phyloP scores from a whole-genome alignment of 2,329 filamentous ascomycete species.

The Fusarium subglutinans region DNA sequence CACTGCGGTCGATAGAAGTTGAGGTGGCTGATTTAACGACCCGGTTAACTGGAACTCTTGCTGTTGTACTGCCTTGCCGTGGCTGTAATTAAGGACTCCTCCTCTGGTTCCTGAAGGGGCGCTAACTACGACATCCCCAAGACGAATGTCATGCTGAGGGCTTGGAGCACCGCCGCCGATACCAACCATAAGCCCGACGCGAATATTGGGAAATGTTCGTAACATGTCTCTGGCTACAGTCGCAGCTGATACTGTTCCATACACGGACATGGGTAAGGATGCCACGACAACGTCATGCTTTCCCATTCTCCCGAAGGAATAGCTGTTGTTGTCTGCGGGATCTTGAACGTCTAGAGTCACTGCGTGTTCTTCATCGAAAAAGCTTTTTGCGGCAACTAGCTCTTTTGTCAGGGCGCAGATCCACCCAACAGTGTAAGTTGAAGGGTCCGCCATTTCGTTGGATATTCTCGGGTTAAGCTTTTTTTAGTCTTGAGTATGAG shows the following conservation, averaged over 20 bases:
- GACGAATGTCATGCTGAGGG: background rate
- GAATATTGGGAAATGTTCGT: background rate
- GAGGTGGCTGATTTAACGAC: background rate
- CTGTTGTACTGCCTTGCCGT: background rate
- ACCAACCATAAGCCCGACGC: background rate
- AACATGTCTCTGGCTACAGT: background rate
- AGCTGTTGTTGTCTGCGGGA: background rate
- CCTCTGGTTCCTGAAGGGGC: accelerated
- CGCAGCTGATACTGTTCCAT: background rate
- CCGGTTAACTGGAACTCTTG: background rate
- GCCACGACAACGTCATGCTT: background rate
- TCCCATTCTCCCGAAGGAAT: background rate
- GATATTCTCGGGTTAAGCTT: background rate
- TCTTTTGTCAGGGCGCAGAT: background rate
- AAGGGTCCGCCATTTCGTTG: background rate
- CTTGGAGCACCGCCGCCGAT: background rate
- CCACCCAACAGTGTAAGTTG: background rate
- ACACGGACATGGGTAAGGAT: background rate
- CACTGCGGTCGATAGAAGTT: background rate
- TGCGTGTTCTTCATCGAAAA: background rate
- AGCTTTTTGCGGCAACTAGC: background rate
- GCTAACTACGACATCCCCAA: background rate
- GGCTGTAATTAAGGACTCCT: accelerated
- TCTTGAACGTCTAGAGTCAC: background rate
- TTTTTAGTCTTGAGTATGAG: accelerated